These are phyloP conservation scores for Hibiscus syriacus DNA, from an alignment of 345 rosid genomes.

Conservation along the genomic window DNA sequence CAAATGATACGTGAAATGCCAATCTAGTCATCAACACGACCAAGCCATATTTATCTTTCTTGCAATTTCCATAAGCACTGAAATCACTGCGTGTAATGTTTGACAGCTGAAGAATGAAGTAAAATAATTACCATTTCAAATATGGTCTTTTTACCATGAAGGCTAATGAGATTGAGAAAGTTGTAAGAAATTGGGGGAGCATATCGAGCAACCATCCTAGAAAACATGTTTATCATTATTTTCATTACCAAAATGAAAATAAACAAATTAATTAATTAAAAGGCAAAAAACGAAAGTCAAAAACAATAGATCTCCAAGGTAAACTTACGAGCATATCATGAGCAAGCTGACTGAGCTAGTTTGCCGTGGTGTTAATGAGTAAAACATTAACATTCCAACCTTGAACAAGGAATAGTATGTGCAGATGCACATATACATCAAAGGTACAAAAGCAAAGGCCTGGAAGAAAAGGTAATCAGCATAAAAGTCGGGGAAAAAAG, in stretches of 20 bases:
- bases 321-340: constrained; percentile 98
- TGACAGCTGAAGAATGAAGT: background rate
- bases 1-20: background rate
- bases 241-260: background rate
- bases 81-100: background rate
- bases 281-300: background rate
- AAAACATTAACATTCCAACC: constrained; percentile 95
- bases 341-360: constrained; percentile 96
- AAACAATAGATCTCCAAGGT: background rate
- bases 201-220: constrained; percentile 98
- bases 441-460: constrained; percentile 87
- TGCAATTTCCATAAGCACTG: background rate
- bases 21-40: background rate
- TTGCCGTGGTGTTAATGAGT: constrained; percentile 92
- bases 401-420: constrained; percentile 94
- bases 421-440: constrained; percentile 98
- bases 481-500: background rate
- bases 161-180: constrained; percentile 88
- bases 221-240: constrained; percentile 10
- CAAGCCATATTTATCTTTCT: background rate
- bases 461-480: constrained; percentile 25
- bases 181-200: constrained; percentile 97
- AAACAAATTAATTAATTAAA: background rate
- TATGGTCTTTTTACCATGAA: constrained; percentile 47
- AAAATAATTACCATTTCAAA: constrained; percentile 69